Evolutionary conservation across 768 basidiomycete genomes (phyloP).

Genomic region (Lactarius evosmus): DNA sequence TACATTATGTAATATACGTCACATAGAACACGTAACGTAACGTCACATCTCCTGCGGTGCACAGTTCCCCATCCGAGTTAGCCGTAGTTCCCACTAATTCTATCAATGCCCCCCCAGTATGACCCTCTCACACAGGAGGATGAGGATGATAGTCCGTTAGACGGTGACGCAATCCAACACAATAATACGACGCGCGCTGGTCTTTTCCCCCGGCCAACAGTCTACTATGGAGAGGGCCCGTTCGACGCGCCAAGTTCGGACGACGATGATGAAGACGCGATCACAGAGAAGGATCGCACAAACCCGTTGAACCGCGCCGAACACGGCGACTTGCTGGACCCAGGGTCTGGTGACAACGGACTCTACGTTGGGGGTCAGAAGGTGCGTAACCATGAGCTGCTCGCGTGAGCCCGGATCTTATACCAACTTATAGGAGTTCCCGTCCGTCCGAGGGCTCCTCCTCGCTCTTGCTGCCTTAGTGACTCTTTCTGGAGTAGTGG

Average conservation of each 20-base stretch:
- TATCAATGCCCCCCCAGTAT: constrained; percentile 24
- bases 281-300: constrained; percentile 46
- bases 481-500: constrained; percentile 61
- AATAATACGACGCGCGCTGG: not conserved
- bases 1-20: not conserved
- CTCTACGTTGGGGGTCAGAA: constrained; percentile 40
- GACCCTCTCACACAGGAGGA: constrained; percentile 28
- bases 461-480: constrained; percentile 60
- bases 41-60: not conserved
- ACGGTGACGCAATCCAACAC: not conserved
- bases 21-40: constrained; percentile 8
- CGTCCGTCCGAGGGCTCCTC: constrained; percentile 59
- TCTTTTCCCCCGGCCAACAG: constrained; percentile 27
- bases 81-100: not conserved
- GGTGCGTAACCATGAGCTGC: constrained; percentile 30
- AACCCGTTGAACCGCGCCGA: constrained; percentile 34
- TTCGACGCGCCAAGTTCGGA: constrained; percentile 81
- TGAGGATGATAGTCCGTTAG: constrained; percentile 7
- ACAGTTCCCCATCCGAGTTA: not conserved
- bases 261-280: constrained; percentile 59
- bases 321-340: constrained; percentile 30
- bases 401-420: constrained; percentile 14
- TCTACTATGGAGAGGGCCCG: constrained; percentile 72
- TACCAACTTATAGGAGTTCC: constrained; percentile 39
- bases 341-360: constrained; percentile 32